Percentiles rank a stretch among this genome's conserved stretches.
These are phyloP conservation scores for Penicillium paradoxum DNA, from an alignment of 495 filamentous ascomycete genomes.

Conservation along the genomic window DNA sequence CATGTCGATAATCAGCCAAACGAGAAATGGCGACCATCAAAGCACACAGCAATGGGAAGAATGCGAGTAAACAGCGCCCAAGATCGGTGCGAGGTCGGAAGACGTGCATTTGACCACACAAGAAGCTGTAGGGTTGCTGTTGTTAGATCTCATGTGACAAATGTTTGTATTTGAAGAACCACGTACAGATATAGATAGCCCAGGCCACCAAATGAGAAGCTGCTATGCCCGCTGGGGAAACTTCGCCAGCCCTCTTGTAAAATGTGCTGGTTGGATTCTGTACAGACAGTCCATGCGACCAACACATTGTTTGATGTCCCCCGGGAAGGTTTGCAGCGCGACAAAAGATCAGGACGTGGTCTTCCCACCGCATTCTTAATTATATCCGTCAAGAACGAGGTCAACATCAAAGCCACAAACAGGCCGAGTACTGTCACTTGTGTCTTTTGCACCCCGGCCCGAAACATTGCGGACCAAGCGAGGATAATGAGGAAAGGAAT, in stretches of 20 bases:
- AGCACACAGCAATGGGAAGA: constrained; percentile 71
- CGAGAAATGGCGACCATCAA: constrained; percentile 85
- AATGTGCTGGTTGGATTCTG: constrained; percentile 66
- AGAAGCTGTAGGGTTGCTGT: constrained; percentile 43
- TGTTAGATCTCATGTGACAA: background rate
- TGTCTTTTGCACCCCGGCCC: constrained; percentile 66
- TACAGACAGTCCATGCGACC: constrained; percentile 75
- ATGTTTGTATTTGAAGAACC: background rate
- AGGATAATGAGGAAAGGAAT: constrained; percentile 63
- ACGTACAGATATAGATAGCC: constrained; percentile 69
- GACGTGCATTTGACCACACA: constrained; percentile 73
- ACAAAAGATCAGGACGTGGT: constrained; percentile 84
- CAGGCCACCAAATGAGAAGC: constrained; percentile 79
- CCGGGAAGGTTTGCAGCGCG: constrained; percentile 70
- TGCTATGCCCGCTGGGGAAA: constrained; percentile 86
- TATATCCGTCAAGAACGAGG: constrained; percentile 79
- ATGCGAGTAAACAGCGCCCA: constrained; percentile 51
- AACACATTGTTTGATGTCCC: constrained; percentile 62
- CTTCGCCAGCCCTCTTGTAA: constrained; percentile 91
- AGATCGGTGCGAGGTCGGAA: constrained; percentile 73
- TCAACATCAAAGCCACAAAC: constrained; percentile 68
- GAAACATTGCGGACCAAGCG: constrained; percentile 56
- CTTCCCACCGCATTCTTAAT: constrained; percentile 90
- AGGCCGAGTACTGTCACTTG: constrained; percentile 84
- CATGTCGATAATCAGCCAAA: constrained; percentile 90